phyloP scores from a whole-genome alignment of 306 rosid genomes.

The Trifolium pratense region DNA sequence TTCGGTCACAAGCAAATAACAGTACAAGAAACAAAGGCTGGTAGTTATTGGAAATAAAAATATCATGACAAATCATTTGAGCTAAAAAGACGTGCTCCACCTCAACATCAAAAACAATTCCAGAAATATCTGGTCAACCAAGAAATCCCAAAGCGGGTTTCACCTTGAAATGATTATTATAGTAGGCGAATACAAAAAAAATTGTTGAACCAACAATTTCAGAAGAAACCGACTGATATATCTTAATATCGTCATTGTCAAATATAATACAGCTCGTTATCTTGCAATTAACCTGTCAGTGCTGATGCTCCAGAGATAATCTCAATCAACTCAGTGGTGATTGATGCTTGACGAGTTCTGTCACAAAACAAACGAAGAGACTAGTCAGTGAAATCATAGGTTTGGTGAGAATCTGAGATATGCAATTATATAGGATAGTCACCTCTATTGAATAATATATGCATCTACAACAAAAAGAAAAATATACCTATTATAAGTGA shows the following conservation, averaged over 20 bases:
- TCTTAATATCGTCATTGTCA: conserved; percentile 55
- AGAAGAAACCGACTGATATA: conserved; percentile 42
- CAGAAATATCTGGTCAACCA: conserved; percentile 35
- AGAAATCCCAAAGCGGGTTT: conserved; percentile 44
- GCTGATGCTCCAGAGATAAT: conserved; percentile 99
- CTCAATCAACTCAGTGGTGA: conserved; percentile 97
- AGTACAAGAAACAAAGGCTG: not conserved
- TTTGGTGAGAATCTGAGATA: not conserved
- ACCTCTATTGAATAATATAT: conserved; percentile 11
- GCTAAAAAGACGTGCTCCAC: conserved; percentile 35
- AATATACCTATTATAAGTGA: conserved; percentile 84
- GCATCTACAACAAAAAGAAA: conserved; percentile 26
- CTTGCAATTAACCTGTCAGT: conserved; percentile 59
- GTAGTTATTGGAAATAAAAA: conserved; percentile 29
- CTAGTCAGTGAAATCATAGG: conserved; percentile 35
- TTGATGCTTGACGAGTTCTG: conserved; percentile 99
- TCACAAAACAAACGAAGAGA: conserved; percentile 43
- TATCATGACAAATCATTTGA: conserved; percentile 24
- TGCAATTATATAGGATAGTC: not conserved
- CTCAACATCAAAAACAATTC: conserved; percentile 47
- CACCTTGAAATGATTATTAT: conserved; percentile 63
- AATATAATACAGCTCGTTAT: conserved; percentile 38
- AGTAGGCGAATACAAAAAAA: conserved; percentile 40
- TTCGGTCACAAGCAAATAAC: not conserved
- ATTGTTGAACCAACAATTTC: conserved; percentile 50